A percentile compares a stretch with the other conserved stretches of the same genome.
These are phyloP conservation scores for Picochlorum sp. DNA, from an alignment of 139 green algal genomes.

Conservation along the genomic window DNA sequence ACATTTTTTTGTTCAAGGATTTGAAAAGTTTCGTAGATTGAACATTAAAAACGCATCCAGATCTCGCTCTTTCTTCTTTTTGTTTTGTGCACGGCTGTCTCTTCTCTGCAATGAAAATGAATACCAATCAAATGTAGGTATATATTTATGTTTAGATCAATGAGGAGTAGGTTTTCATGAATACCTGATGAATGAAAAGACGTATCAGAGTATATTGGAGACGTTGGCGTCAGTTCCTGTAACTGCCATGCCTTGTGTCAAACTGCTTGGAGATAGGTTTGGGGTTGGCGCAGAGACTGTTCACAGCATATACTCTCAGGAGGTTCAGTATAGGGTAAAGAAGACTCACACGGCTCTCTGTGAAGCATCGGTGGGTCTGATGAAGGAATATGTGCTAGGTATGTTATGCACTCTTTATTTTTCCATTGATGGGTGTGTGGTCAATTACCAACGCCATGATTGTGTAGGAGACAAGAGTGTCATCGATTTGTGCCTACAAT, in stretches of 20 bases:
- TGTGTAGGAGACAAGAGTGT: conserved; percentile 47
- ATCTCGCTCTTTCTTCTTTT: no score
- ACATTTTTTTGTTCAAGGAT: no score
- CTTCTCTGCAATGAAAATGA: no score
- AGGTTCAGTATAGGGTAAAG: conserved; percentile 54
- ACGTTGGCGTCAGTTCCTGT: conserved; percentile 14
- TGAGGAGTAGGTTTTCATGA: not conserved
- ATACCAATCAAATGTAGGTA: no score
- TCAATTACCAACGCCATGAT: not conserved
- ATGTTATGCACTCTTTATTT: not conserved
- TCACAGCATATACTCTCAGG: conserved; percentile 53
- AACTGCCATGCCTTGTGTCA: conserved; percentile 23
- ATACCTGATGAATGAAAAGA: not conserved
- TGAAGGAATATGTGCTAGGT: conserved; percentile 34
- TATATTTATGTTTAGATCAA: not conserved
- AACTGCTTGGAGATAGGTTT: conserved; percentile 1
- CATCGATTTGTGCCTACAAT: conserved; percentile 40
- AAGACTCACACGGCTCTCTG: conserved; percentile 49
- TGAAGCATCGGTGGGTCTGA: conserved; percentile 6
- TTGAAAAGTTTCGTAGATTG: no score
- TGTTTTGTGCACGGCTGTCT: no score
- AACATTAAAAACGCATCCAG: no score
- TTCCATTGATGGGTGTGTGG: not conserved
- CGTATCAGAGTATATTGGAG: not conserved
- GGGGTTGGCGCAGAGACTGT: conserved; percentile 41